These are phyloP conservation scores for Aciculosporium take DNA, from an alignment of 2,329 filamentous ascomycete species.

Conservation along the genomic window DNA sequence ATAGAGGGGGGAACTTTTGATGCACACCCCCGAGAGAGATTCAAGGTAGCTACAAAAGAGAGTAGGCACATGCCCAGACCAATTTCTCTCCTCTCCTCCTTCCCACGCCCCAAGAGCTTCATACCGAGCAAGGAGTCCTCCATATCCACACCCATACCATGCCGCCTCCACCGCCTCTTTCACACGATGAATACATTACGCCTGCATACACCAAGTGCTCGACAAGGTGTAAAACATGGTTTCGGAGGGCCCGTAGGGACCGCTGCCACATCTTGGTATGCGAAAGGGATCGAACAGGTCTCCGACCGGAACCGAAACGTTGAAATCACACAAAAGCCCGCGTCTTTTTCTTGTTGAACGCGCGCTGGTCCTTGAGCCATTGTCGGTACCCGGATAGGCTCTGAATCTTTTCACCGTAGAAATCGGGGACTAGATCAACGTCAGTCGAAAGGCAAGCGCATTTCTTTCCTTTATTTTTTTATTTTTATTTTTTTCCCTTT, in stretches of 20 bases:
- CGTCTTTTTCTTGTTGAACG: constrained; percentile 91
- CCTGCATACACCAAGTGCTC: background rate
- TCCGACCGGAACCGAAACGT: background rate
- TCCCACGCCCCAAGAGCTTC: too few relatives aligned
- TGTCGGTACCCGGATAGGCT: constrained; percentile 82
- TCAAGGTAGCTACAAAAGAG: too few relatives aligned
- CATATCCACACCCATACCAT: background rate
- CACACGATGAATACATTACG: constrained; percentile 2
- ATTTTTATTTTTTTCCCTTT: background rate
- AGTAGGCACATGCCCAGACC: too few relatives aligned
- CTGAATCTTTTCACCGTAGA: constrained; percentile 96
- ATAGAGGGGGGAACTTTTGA: too few relatives aligned
- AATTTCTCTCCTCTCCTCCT: too few relatives aligned
- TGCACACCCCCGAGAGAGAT: too few relatives aligned
- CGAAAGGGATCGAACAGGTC: background rate
- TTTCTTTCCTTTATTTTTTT: too few relatives aligned
- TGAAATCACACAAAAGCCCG: constrained; percentile 41
- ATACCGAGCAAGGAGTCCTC: too few relatives aligned
- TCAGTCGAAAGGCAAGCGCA: constrained; percentile 9
- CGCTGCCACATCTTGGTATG: background rate
- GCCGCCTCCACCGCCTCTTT: background rate
- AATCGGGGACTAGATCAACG: constrained; percentile 59
- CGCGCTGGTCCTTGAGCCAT: constrained; percentile 95
- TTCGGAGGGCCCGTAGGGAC: too few relatives aligned
- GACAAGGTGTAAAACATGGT: too few relatives aligned